Evolutionary conservation across 2,329 filamentous ascomycete species (phyloP), one percentile per base, ranked within the genome.

Genomic region (Moelleriella libera): DNA sequence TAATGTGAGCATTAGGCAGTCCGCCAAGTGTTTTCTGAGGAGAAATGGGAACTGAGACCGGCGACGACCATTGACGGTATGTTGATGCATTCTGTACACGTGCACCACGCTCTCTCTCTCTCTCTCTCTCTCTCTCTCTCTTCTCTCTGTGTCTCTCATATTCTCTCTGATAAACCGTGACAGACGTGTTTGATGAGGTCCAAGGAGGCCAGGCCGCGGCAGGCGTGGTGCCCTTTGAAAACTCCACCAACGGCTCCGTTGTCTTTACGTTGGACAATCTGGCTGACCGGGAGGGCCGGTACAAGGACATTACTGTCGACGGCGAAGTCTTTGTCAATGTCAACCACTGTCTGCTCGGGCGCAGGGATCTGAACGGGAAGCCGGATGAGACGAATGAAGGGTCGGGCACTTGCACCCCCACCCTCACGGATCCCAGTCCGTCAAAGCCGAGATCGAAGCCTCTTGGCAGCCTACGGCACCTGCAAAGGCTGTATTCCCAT

Each of bases 221-320:
- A 48, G 92, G 89, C 54, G 85, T 97, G 32, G 85, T 96, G 2
- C 92, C 92, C 6, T 89, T 95, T 65, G 90, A 97, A 62, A 98
- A 98, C 70, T 94, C 86, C 41, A 90, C 87, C 60, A 95, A 97
- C 64, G 92, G 92, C 58, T 83, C 84, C 47, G 92, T 98, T 45
- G 80, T 92, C 48, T 85, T 88, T 63, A 95, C 89, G 0, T 76
- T 97, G 29, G 89, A 96, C 65, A 78, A 90, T 53, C 79, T 98
- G 50, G 87, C 87, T 54, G 88, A 95, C 66, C 73, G 84, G 30
- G 68, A 78, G 40, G 66, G 64, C 41, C 65, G 67, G 42, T 87
- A 85, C 60, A 71, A 72, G 9, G 78, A 85, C 59, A 74, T 96
- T 43, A 72, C 75, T 44, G 84, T 97, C 41, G 85, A 82, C 59